phyloP scores from a whole-genome alignment of 805 yeast species.

The Lipomyces kockii region DNA sequence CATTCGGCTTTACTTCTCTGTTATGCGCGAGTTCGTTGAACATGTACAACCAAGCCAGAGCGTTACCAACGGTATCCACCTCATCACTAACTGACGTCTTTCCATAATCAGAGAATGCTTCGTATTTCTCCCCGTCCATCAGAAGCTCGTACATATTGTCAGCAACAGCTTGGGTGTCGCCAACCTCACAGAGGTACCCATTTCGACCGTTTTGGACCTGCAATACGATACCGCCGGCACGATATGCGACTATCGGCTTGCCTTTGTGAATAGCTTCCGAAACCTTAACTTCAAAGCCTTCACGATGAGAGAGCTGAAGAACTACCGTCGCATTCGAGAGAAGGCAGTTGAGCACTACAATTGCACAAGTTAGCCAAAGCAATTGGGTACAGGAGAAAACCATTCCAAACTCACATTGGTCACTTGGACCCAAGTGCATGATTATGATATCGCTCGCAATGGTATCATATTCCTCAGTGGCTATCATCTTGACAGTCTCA shows the following conservation, averaged over 20 bases:
- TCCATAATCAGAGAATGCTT: slow-evolving; percentile 15
- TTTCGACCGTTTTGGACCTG: slow-evolving; percentile 27
- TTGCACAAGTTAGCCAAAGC: neutral
- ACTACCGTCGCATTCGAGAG: slow-evolving; percentile 32
- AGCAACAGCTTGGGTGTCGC: slow-evolving; percentile 33
- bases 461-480: slow-evolving; percentile 19
- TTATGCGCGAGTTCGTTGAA: slow-evolving; percentile 31
- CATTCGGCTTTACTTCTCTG: slow-evolving; percentile 22
- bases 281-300: slow-evolving; percentile 37
- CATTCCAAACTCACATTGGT: slow-evolving; percentile 19
- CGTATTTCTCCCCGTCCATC: slow-evolving; percentile 18
- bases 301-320: slow-evolving; percentile 35
- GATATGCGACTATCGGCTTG: slow-evolving; percentile 31
- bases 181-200: slow-evolving; percentile 30
- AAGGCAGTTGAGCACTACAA: slow-evolving; percentile 30
- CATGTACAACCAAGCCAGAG: slow-evolving; percentile 32
- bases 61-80: slow-evolving; percentile 34
- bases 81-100: slow-evolving; percentile 31
- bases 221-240: slow-evolving; percentile 34
- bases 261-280: slow-evolving; percentile 37
- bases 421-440: slow-evolving; percentile 35
- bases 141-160: slow-evolving; percentile 22
- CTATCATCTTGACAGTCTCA: slow-evolving; percentile 22
- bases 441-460: slow-evolving; percentile 32
- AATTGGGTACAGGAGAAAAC: neutral